These are phyloP conservation scores for Lasiosphaeria miniovina DNA, from an alignment of 495 filamentous ascomycete species.

Conservation along the genomic window DNA sequence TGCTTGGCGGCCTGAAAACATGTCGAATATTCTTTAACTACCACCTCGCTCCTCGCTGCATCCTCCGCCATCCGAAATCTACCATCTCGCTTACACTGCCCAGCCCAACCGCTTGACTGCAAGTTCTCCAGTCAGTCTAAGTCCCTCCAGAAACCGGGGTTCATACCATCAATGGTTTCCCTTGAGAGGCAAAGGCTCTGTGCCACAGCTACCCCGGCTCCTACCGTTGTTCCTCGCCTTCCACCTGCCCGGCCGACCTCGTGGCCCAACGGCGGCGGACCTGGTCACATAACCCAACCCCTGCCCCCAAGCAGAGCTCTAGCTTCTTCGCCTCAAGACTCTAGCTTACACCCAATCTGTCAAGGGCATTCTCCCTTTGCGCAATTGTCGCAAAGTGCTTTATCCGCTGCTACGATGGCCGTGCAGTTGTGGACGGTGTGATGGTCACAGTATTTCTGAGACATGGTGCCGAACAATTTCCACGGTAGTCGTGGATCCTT, in stretches of 20 bases:
- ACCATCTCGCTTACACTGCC: no score
- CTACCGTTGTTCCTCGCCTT: not conserved
- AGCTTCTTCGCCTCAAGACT: not conserved
- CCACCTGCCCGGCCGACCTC: not conserved
- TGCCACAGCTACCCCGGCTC: not conserved
- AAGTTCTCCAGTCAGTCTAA: not conserved
- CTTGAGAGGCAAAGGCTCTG: not conserved
- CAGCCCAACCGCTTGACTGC: no score
- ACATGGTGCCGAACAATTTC: conserved; percentile 13
- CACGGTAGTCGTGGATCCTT: not conserved
- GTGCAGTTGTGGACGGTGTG: conserved; percentile 16
- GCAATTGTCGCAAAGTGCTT: conserved; percentile 23
- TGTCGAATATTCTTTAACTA: no score
- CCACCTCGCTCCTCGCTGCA: no score
- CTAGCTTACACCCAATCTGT: no score
- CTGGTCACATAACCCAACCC: not conserved
- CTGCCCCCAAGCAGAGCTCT: not conserved
- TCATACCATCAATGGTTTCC: not conserved
- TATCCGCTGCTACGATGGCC: conserved; percentile 7
- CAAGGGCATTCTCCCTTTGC: conserved; percentile 12
- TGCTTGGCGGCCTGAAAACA: no score
- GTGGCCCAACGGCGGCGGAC: not conserved
- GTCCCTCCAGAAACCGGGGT: not conserved
- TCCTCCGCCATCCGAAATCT: no score
- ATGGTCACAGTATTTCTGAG: conserved; percentile 27